Evolutionary conservation across 306 rosid genomes (phyloP).

Genomic region (Sicyos edulis): DNA sequence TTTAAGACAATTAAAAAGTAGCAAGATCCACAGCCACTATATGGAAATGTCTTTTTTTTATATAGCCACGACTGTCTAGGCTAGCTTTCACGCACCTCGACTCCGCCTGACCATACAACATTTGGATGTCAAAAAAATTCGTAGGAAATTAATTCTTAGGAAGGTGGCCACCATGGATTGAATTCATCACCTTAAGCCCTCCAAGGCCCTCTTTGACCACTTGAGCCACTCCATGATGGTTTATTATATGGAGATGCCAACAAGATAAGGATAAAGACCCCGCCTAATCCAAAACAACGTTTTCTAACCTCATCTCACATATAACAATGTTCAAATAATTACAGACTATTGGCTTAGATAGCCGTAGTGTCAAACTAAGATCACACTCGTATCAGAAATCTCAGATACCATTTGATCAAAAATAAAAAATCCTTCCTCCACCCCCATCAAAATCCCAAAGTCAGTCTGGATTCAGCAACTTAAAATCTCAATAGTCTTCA

Average conservation of each 20-base stretch:
- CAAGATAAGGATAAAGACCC: background rate
- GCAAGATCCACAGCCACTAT: background rate
- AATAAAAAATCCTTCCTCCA: background rate
- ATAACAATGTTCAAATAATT: background rate
- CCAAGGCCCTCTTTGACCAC: no score
- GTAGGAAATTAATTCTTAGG: no score
- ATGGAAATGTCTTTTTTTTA: background rate
- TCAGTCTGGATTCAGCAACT: background rate
- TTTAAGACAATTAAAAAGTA: background rate
- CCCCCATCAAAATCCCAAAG: background rate
- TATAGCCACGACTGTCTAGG: no score
- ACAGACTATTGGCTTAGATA: background rate
- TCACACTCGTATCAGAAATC: background rate
- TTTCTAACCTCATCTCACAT: background rate
- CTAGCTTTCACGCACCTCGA: no score
- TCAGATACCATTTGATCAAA: background rate
- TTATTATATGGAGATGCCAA: background rate
- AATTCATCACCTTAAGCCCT: no score
- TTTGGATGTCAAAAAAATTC: no score
- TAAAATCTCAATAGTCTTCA: slow-evolving; percentile 37
- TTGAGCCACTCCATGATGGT: no score
- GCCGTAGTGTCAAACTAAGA: background rate
- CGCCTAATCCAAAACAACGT: background rate
- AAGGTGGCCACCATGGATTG: no score
- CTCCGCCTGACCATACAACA: no score